Percentiles rank a stretch among this genome's conserved stretches.
Evolutionary conservation across 2,329 filamentous ascomycete genomes (phyloP).

Genomic region (Sphaerulina populicola): DNA sequence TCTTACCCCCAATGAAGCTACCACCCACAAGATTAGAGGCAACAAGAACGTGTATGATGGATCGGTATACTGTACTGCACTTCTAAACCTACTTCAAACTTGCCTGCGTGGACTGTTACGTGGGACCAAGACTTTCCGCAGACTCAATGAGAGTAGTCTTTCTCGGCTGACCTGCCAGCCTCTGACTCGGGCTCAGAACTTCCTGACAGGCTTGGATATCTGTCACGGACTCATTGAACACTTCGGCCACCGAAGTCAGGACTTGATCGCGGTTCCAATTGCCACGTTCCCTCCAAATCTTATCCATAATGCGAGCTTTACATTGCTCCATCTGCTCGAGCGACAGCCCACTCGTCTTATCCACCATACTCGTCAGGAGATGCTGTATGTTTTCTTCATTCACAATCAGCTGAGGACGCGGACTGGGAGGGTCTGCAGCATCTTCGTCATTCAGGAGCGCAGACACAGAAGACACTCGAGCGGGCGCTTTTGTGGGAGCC

Average conservation of each 20-base stretch:
- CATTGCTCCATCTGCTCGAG: constrained; percentile 95
- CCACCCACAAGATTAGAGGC: no score
- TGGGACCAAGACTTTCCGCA: no score
- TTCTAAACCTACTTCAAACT: no score
- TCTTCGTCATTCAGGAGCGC: constrained; percentile 37
- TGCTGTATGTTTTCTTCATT: constrained; percentile 46
- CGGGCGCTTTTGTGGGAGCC: constrained; percentile 26
- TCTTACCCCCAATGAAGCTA: no score
- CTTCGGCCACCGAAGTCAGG: constrained; percentile 51
- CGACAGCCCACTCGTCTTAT: constrained; percentile 64
- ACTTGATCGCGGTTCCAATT: constrained; percentile 80
- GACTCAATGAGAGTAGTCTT: no score
- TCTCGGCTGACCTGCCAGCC: not conserved
- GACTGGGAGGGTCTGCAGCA: not conserved
- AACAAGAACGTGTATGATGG: no score
- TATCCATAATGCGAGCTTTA: constrained; percentile 81
- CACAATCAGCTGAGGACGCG: constrained; percentile 33
- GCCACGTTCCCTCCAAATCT: constrained; percentile 68
- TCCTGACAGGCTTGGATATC: constrained; percentile 55
- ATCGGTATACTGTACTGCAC: no score
- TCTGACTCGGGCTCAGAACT: constrained; percentile 37
- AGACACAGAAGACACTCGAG: constrained; percentile 31
- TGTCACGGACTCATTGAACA: constrained; percentile 66
- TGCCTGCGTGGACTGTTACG: no score
- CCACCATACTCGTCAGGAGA: constrained; percentile 57